These are phyloP conservation scores for Reticulascus tulasneorum DNA, from an alignment of 2,329 filamentous ascomycete species.

Conservation along the genomic window DNA sequence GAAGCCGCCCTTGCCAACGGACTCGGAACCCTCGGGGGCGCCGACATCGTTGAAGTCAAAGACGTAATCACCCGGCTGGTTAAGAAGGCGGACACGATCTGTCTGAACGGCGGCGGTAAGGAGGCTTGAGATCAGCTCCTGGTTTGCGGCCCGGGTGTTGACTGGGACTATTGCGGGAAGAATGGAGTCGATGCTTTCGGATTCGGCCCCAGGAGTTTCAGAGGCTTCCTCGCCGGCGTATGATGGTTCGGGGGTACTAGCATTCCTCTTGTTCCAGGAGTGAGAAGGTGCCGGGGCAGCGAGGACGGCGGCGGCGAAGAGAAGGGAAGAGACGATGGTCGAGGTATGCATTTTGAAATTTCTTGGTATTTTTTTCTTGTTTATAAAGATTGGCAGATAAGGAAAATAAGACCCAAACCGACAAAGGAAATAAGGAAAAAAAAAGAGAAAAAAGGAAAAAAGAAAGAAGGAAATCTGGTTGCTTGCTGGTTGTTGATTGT, in stretches of 20 bases:
- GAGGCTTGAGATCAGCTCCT: constrained; percentile 41
- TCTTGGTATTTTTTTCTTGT: not conserved
- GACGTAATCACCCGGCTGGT: constrained; percentile 33
- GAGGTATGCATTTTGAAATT: constrained; percentile 13
- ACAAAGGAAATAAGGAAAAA: constrained; percentile 5
- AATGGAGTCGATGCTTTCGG: constrained; percentile 16
- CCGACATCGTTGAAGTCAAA: constrained; percentile 41
- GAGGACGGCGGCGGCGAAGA: constrained; percentile 12
- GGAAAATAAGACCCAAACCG: constrained; percentile 1
- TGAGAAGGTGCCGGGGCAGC: constrained; percentile 9
- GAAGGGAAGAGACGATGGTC: constrained; percentile 9
- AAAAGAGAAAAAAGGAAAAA: not conserved
- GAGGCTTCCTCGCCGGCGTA: too few species aligned
- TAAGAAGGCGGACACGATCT: constrained; percentile 26
- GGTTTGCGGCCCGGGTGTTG: constrained; percentile 40
- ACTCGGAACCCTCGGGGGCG: constrained; percentile 13
- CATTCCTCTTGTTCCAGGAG: too few species aligned
- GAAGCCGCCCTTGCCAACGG: constrained; percentile 31
- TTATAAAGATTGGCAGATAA: not conserved
- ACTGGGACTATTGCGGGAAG: constrained; percentile 27
- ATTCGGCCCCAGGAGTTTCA: too few species aligned
- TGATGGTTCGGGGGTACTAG: too few species aligned
- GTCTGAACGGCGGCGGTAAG: constrained; percentile 30
- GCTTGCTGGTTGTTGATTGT: not conserved
- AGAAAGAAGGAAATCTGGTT: not conserved